A percentile compares a stretch with the other conserved stretches of the same genome.
These are phyloP conservation scores for Balansia obtecta DNA, from an alignment of 2,329 filamentous ascomycete genomes.

Conservation along the genomic window DNA sequence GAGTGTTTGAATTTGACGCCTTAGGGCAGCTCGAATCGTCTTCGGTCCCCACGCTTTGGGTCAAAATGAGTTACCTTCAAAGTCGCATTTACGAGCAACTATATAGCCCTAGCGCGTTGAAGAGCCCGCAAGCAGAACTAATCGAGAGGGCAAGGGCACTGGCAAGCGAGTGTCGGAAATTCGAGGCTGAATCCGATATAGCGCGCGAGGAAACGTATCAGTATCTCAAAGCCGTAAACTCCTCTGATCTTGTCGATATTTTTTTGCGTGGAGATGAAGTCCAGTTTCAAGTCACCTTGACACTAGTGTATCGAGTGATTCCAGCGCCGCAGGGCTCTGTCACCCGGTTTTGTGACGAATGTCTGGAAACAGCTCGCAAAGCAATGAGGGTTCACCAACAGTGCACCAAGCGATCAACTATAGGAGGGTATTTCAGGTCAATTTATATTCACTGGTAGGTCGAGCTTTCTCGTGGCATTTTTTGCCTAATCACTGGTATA, in stretches of 20 bases:
- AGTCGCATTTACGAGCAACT: slow-evolving; percentile 44
- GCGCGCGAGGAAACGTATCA: slow-evolving; percentile 22
- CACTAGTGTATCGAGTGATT: slow-evolving; percentile 39
- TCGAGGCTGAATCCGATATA: slow-evolving; percentile 24
- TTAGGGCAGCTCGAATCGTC: slow-evolving; percentile 17
- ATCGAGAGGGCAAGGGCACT: slow-evolving; percentile 26
- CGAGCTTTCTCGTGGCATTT: background rate
- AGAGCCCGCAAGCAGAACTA: slow-evolving; percentile 26
- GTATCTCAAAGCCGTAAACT: slow-evolving; percentile 25
- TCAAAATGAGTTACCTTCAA: slow-evolving; percentile 42
- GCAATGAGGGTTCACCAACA: slow-evolving; percentile 33
- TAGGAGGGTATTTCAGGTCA: slow-evolving; percentile 27
- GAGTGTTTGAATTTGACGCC: slow-evolving; percentile 30
- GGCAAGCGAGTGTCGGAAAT: slow-evolving; percentile 23
- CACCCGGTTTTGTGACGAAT: slow-evolving; percentile 34
- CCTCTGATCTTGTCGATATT: slow-evolving; percentile 28
- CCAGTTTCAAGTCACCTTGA: slow-evolving; percentile 33
- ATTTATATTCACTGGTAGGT: slow-evolving; percentile 41
- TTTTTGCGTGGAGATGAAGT: slow-evolving; percentile 36
- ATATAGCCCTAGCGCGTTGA: slow-evolving; percentile 38
- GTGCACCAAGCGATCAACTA: slow-evolving; percentile 30
- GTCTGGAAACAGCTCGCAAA: slow-evolving; percentile 35
- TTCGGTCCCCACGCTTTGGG: slow-evolving; percentile 39
- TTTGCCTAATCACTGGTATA: background rate
- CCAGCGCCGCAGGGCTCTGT: slow-evolving; percentile 29